phyloP scores from a whole-genome alignment of 169 alveolate genomes.

The Plasmodium malariae region DNA sequence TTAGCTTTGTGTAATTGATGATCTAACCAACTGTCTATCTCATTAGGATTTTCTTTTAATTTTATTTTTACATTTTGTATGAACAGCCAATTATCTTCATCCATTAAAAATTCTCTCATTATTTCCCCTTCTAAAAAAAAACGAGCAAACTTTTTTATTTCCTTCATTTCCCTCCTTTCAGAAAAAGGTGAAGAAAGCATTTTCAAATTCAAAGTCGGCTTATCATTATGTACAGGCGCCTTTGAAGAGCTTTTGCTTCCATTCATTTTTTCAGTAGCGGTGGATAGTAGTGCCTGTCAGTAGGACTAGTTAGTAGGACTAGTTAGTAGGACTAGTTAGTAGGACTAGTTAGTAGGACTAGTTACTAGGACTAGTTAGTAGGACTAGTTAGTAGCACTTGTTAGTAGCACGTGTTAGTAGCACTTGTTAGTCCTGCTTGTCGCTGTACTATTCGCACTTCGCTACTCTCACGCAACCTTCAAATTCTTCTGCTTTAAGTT shows the following conservation, averaged over 20 bases:
- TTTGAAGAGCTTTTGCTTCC: not conserved
- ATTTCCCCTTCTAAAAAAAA: slow-evolving; percentile 66
- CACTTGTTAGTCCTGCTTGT: no score
- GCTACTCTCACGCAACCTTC: no score
- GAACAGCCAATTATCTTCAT: slow-evolving; percentile 72
- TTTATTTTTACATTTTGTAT: slow-evolving; percentile 67
- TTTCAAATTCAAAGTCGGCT: not conserved
- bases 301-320: no score
- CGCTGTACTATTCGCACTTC: no score
- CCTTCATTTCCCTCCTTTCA: slow-evolving; percentile 36
- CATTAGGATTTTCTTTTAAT: slow-evolving; percentile 58
- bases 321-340: no score
- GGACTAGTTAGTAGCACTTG: no score
- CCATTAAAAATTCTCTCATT: slow-evolving; percentile 67
- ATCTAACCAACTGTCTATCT: slow-evolving; percentile 61
- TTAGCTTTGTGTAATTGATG: slow-evolving; percentile 46
- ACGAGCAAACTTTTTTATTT: slow-evolving; percentile 22
- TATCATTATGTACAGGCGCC: slow-evolving; percentile 10
- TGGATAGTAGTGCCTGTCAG: no score
- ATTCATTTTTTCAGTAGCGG: slow-evolving; percentile 62
- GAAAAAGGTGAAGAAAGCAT: not conserved
- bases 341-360: no score
- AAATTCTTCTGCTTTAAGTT: not conserved
- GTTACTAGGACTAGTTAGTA: no score
- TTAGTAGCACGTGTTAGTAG: no score